Evolutionary conservation across 441 rosid genomes (phyloP).

Genomic region (Syzygium malaccense): DNA sequence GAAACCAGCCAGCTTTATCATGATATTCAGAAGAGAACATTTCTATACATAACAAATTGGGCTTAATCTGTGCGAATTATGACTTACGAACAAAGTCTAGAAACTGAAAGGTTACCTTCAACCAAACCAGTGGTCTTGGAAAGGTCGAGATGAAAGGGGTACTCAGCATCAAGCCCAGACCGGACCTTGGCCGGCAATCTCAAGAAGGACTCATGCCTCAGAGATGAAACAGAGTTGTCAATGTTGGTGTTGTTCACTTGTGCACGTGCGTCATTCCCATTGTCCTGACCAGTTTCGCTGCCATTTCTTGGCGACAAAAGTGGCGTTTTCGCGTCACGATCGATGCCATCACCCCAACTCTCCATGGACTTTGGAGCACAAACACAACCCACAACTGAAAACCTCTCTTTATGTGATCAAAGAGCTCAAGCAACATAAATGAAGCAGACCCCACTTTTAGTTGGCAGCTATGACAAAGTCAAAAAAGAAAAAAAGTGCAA

Average conservation of each 20-base stretch:
- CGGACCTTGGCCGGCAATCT: constrained; percentile 15
- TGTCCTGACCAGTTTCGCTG: neutral
- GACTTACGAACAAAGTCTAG: neutral
- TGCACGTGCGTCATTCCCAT: neutral
- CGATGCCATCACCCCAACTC: neutral
- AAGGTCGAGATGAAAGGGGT: constrained; percentile 10
- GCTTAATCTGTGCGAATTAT: neutral
- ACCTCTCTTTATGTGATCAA: neutral
- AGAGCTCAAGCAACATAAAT: neutral
- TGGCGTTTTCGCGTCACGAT: neutral
- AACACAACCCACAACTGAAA: neutral
- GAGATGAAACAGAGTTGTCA: neutral
- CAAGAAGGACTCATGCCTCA: constrained; percentile 10
- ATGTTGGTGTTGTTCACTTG: neutral
- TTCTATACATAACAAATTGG: neutral
- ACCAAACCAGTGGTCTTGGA: constrained; percentile 8
- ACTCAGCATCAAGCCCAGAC: constrained; percentile 15
- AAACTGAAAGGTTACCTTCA: constrained; percentile 5
- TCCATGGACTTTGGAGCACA: neutral
- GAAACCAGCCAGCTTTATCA: constrained; percentile 2
- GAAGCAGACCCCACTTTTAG: neutral
- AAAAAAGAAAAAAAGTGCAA: neutral
- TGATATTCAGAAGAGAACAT: neutral
- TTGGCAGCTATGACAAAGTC: neutral
- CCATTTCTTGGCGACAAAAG: neutral